Base-by-base conservation (phyloP, 2,329 filamentous ascomycete species). In the Colletotrichum siamense region DNA sequence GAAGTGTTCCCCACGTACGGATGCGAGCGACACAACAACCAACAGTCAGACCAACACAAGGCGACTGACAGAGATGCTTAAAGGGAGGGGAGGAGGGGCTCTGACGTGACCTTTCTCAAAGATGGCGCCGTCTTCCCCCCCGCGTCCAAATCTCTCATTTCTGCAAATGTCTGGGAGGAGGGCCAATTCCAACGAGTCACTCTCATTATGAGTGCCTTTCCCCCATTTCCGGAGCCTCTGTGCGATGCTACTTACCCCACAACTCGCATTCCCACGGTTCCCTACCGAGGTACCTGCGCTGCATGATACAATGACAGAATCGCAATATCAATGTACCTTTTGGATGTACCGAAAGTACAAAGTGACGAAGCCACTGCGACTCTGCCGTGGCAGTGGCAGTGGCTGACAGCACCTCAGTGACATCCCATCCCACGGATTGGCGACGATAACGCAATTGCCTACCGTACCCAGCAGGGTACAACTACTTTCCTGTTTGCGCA, bases 171-270 rank as follows among this genome's bases (percentile, higher is more conserved):
- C 26, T 39, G 39, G 32, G 24, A 65, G 13, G 57, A 30, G 28
- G 26, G 57, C 57, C 24, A 49, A 24, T n/a, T 22, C n/a, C 15
- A 64, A 30, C 34, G 44, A 61, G 44, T n/a, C 59, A 55, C 55
- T 62, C 28, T 61, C 57, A 61, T 10, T 61, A 16, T 49, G 18
- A 22, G 55, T 59, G 55, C 26, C 22, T 28, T 59, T 22, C 55
- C 62, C 66, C 69, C 62, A 57, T 73, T 73, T 24, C 52, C 63
- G 26, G 73, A 63, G 69, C 59, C 57, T 59, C 24, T 67, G 69
- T 75, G 63, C 69, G 44, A 73, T 75, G 63, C 44, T 36, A 73
- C 69, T 26, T 72, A 75, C 73, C 69, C 73, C 73, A 75, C 73
- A 73, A n/a, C 63, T 62, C 30, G 62, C 73, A 28, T 68, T 68